phyloP scores from a whole-genome alignment of 768 basidiomycete genomes.

The Amanita pallidorosea region DNA sequence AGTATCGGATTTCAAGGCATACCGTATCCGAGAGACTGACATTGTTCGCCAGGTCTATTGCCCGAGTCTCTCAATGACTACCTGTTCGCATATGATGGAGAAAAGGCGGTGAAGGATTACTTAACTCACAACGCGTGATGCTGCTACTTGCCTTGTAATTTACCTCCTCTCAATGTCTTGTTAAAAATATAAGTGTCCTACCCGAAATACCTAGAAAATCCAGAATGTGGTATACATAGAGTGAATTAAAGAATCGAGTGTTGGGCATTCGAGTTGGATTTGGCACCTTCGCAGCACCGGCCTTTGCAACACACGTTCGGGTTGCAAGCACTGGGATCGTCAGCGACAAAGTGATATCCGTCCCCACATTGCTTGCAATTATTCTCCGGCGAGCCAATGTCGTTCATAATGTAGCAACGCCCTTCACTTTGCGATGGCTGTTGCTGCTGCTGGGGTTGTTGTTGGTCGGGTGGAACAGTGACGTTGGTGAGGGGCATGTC shows the following conservation, averaged over 20 bases:
- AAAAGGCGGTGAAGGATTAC: slow-evolving; percentile 14
- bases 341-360: neutral
- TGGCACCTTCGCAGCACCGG: neutral
- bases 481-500: neutral
- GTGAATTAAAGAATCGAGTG: no score
- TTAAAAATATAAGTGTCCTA: no score
- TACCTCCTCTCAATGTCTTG: no score
- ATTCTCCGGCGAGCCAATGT: neutral
- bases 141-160: neutral
- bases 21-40: neutral
- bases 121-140: slow-evolving; percentile 6
- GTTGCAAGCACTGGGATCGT: neutral
- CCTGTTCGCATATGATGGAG: slow-evolving; percentile 17
- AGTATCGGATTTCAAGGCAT: slow-evolving; percentile 7
- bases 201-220: neutral
- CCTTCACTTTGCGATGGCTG: neutral
- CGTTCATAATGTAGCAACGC: neutral
- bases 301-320: neutral
- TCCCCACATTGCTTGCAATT: neutral
- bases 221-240: neutral
- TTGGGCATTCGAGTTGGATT: neutral
- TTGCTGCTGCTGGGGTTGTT: neutral
- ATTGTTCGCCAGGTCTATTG: slow-evolving; percentile 14
- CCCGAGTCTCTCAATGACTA: slow-evolving; percentile 19
- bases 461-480: neutral